Evolutionary conservation across 2,329 filamentous ascomycete species (phyloP).

Genomic region (Cadophora gregata): DNA sequence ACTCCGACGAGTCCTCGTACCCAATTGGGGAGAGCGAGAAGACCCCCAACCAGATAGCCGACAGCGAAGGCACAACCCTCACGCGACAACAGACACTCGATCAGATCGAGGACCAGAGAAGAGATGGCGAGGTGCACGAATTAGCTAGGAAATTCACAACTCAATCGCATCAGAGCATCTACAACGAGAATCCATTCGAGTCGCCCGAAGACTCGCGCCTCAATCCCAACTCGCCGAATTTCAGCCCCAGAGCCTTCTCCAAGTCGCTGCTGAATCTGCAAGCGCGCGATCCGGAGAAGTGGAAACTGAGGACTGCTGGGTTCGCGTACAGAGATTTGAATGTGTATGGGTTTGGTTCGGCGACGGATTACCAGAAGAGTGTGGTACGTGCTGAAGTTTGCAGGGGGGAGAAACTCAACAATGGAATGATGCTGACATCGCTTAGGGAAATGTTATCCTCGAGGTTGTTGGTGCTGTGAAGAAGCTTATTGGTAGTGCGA

Average conservation of each 20-base stretch:
- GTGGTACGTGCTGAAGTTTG: slow-evolving; percentile 46
- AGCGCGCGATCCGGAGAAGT: slow-evolving; percentile 58
- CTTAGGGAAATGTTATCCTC: slow-evolving; percentile 58
- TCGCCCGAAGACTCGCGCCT: slow-evolving; percentile 53
- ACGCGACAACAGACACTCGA: slow-evolving; percentile 3
- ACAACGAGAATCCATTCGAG: slow-evolving; percentile 53
- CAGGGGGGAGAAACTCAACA: neutral
- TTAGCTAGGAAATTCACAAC: slow-evolving; percentile 28
- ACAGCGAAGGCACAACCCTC: slow-evolving; percentile 19
- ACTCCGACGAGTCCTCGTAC: neutral
- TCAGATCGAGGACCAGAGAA: slow-evolving; percentile 24
- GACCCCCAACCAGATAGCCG: neutral
- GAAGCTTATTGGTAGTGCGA: slow-evolving; percentile 58
- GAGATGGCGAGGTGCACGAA: slow-evolving; percentile 26
- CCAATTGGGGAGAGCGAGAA: slow-evolving; percentile 8
- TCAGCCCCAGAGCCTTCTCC: slow-evolving; percentile 62
- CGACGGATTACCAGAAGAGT: slow-evolving; percentile 74
- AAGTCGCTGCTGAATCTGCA: slow-evolving; percentile 61
- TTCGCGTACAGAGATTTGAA: slow-evolving; percentile 71
- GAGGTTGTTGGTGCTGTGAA: slow-evolving; percentile 51
- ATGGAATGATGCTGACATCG: slow-evolving; percentile 6
- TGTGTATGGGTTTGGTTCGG: slow-evolving; percentile 69
- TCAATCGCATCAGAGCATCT: slow-evolving; percentile 26
- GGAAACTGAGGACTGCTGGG: slow-evolving; percentile 62
- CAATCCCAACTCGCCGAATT: slow-evolving; percentile 58